Base-by-base conservation (phyloP, 2,329 filamentous ascomycete genomes). In the Ophiostoma ulmi region DNA sequence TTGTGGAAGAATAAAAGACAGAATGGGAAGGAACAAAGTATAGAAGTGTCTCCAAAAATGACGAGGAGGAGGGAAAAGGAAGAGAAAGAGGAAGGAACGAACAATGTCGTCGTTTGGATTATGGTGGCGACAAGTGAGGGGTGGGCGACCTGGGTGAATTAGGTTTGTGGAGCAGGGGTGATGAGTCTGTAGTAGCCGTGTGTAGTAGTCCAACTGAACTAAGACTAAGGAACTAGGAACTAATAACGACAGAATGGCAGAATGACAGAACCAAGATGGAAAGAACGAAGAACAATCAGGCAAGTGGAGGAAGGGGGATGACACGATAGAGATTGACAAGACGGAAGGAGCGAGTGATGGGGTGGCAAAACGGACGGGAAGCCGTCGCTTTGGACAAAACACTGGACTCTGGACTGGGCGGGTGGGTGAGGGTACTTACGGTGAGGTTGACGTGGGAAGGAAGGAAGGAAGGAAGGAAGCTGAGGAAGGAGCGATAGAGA, bases 61-160 rank as follows among this genome's bases (percentile, higher is more conserved):
- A 22, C 44, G 20, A 44, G 69, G 36, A 70, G 26, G 31, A 39
- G 10, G 11, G 44, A 61, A 52, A 66, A 41, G 41, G 14, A 26
- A 63, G 17, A 41, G 61, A 22, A 36, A 55, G 8, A 58, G 36
- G 39, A 65, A 66, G 44, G 63, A 39, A 65, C 63, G 63, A n/a
- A 10, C 63, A 48, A 63, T 68, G 68, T 48, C 48, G 68, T 67
- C 39, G 67, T 69, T 61, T 63, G 58, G 58, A 35, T 26, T 67
- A 63, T 64, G 64, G 68, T 70, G 68, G 70, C 70, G 68, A 70
- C 70, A 70, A 70, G 63, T 48, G 63, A 65, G 63, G 63, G 63
- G 63, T 39, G 63, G 63, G 63, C 36, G 20, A 63, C 58, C 22
- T 58, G 52, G 22, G 58, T 63, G 58, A 63, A 63, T 35, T 63